Percentiles rank a stretch among this genome's conserved stretches.
These are phyloP conservation scores for Hydrangea macrophylla DNA, from an alignment of 148 eudicot species.

Conservation along the genomic window DNA sequence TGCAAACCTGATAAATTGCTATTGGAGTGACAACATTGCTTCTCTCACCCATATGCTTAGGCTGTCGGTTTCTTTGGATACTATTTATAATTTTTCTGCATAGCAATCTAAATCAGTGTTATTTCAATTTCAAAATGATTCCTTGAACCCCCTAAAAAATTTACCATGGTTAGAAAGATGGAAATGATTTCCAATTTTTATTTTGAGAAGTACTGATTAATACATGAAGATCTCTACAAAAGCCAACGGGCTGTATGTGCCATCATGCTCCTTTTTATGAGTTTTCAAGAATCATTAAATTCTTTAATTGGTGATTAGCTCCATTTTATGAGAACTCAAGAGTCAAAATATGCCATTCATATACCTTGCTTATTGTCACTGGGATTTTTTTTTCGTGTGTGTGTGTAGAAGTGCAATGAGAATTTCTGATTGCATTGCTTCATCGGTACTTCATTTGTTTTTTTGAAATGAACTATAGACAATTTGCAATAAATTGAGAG, in stretches of 20 bases:
- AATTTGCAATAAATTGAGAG: no score
- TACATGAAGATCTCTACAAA: no score
- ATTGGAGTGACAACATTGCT: not conserved
- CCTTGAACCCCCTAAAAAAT: not conserved
- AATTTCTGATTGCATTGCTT: not conserved
- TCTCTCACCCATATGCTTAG: not conserved
- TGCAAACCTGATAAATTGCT: not conserved
- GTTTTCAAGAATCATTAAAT: not conserved
- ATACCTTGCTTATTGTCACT: not conserved
- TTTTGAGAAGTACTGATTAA: no score
- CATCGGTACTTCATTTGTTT: not conserved
- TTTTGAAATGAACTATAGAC: not conserved
- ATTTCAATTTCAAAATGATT: no score
- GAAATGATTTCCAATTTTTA: not conserved
- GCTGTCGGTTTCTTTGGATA: not conserved
- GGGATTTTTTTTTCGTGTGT: not conserved
- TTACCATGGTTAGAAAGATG: not conserved
- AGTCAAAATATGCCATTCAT: not conserved
- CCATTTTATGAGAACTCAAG: not conserved
- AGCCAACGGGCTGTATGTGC: not conserved
- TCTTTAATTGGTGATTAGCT: not conserved
- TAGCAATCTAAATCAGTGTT: not conserved
- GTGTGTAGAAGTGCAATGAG: not conserved
- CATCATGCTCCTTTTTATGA: not conserved
- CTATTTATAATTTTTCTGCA: no score